Percentiles rank a stretch among this genome's conserved stretches.
Evolutionary conservation across 169 alveolate species (phyloP).

Genomic region (Cryptosporidium bovis): DNA sequence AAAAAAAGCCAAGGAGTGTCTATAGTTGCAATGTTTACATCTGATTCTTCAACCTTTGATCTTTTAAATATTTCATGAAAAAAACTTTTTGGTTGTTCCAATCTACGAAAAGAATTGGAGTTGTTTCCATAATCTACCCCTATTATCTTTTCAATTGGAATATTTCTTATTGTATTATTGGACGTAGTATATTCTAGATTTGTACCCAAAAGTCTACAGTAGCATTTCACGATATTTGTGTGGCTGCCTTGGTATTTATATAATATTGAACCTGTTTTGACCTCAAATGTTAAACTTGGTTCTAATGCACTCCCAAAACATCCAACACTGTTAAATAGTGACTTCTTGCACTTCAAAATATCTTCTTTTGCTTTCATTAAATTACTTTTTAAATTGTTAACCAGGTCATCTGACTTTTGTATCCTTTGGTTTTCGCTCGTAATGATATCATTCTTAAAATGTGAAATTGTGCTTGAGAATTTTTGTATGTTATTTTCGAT

Average conservation of each 20-base stretch:
- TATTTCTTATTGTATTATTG: slow-evolving; percentile 12
- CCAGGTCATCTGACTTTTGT: slow-evolving; percentile 37
- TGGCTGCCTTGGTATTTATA: slow-evolving; percentile 53
- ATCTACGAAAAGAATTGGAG: slow-evolving; percentile 63
- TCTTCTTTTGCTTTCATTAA: slow-evolving; percentile 31
- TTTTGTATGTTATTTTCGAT: slow-evolving; percentile 48
- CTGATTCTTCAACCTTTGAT: neutral
- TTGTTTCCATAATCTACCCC: slow-evolving; percentile 63
- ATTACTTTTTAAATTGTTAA: slow-evolving; percentile 24
- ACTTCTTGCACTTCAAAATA: slow-evolving; percentile 17
- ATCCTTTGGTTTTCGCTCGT: slow-evolving; percentile 50
- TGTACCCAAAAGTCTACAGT: slow-evolving; percentile 54
- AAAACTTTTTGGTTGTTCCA: slow-evolving; percentile 35
- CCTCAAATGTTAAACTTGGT: slow-evolving; percentile 62
- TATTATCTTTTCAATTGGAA: slow-evolving; percentile 38
- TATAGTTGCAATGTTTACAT: slow-evolving; percentile 2
- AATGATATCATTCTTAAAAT: slow-evolving; percentile 53
- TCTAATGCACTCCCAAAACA: slow-evolving; percentile 54
- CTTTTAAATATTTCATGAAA: slow-evolving; percentile 16
- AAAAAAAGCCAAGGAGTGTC: slow-evolving; percentile 66
- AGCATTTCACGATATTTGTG: slow-evolving; percentile 30
- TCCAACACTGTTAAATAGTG: slow-evolving; percentile 61
- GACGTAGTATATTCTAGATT: slow-evolving; percentile 60
- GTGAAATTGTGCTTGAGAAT: slow-evolving; percentile 14
- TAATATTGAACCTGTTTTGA: slow-evolving; percentile 61